A percentile compares a stretch with the other conserved stretches of the same genome.
Evolutionary conservation across 306 rosid species (phyloP).

Genomic region (Vigna hirtella): DNA sequence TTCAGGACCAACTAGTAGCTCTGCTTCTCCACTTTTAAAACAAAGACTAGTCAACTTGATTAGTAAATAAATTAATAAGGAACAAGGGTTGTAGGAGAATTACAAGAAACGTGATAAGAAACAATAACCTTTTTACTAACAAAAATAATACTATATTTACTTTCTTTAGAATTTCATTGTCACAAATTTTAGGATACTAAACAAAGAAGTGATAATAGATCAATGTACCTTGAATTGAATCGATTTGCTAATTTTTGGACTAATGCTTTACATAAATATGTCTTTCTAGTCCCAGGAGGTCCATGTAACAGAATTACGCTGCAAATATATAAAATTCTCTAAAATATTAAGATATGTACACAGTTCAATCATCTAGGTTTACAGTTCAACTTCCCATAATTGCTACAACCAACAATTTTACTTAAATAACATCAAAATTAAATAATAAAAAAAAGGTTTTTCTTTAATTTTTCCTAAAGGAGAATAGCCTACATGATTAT

Average conservation of each 20-base stretch:
- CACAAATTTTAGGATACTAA: too few species aligned
- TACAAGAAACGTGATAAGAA: too few species aligned
- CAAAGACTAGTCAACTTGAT: background rate
- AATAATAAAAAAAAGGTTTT: background rate
- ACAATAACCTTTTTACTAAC: too few species aligned
- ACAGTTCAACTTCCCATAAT: background rate
- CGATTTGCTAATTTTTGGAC: slow-evolving; percentile 91
- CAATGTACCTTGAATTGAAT: slow-evolving; percentile 73
- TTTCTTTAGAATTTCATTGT: too few species aligned
- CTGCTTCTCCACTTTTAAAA: background rate
- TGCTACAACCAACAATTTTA: slow-evolving; percentile 7
- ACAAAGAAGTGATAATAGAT: slow-evolving; percentile 15
- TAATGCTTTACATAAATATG: slow-evolving; percentile 94
- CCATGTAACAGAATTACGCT: slow-evolving; percentile 93
- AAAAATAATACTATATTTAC: too few species aligned
- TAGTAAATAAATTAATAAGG: too few species aligned
- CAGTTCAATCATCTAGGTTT: background rate
- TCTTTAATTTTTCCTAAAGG: background rate
- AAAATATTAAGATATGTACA: slow-evolving; percentile 24
- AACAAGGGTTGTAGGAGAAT: too few species aligned
- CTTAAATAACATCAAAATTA: background rate
- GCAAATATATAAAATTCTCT: slow-evolving; percentile 39
- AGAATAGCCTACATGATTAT: background rate
- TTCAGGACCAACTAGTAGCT: background rate
- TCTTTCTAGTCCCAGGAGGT: slow-evolving; percentile 97